These are phyloP conservation scores for Colletotrichum tanaceti DNA, from an alignment of 2,329 filamentous ascomycete genomes.

Conservation along the genomic window DNA sequence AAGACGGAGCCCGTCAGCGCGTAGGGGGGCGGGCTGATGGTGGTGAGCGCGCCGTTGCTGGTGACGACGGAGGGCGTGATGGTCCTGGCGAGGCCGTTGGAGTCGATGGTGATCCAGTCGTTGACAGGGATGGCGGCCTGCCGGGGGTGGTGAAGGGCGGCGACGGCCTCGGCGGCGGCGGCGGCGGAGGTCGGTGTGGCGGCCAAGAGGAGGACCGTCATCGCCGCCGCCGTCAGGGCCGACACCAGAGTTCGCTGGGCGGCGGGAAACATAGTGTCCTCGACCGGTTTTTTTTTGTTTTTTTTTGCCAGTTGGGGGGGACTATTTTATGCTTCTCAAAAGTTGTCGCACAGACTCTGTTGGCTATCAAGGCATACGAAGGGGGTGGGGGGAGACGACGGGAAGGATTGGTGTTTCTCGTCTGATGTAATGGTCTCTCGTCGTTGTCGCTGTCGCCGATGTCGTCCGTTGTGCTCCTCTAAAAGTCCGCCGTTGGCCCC, in stretches of 20 bases:
- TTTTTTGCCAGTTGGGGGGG: not conserved
- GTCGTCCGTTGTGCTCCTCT: not conserved
- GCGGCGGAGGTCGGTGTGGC: slow-evolving; percentile 27
- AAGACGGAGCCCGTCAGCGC: slow-evolving; percentile 47
- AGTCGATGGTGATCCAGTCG: slow-evolving; percentile 50
- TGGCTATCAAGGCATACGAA: slow-evolving; percentile 10
- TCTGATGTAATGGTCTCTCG: not conserved
- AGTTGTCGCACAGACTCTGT: slow-evolving; percentile 15
- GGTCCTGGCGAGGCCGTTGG: slow-evolving; percentile 45
- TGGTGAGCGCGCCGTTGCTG: slow-evolving; percentile 45
- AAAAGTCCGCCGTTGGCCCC: not conserved
- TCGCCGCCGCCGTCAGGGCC: slow-evolving; percentile 23
- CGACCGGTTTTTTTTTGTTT: too few relatives aligned
- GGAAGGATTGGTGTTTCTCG: not conserved
- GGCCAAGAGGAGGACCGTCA: slow-evolving; percentile 24
- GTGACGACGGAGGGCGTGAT: slow-evolving; percentile 46
- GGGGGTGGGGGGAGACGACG: too few relatives aligned
- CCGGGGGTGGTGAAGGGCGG: slow-evolving; percentile 30
- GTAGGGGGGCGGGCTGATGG: slow-evolving; percentile 47
- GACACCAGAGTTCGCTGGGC: slow-evolving; percentile 15
- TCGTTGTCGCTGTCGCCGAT: too few relatives aligned
- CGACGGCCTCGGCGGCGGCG: slow-evolving; percentile 20
- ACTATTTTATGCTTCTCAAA: slow-evolving; percentile 2
- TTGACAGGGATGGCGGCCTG: slow-evolving; percentile 32
- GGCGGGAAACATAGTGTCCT: slow-evolving; percentile 26